Percentiles rank a stretch among this genome's conserved stretches.
phyloP scores from a whole-genome alignment of 164 flowering plant species.

The Warburgia ugandensis region DNA sequence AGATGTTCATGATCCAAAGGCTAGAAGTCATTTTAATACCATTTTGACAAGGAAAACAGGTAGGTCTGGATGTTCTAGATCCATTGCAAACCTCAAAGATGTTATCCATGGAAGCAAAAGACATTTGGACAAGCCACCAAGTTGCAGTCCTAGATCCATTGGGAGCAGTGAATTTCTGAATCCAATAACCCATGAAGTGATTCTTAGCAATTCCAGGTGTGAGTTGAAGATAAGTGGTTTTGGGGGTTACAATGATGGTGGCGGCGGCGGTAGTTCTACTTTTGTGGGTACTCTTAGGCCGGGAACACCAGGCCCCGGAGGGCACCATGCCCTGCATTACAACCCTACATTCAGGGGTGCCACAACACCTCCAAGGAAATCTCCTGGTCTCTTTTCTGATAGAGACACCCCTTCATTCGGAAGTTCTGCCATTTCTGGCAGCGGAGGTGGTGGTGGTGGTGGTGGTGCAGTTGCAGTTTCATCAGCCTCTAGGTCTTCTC shows the following conservation, averaged over 20 bases:
- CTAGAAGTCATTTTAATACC: constrained; percentile 50
- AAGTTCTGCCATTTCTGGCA: constrained; percentile 17
- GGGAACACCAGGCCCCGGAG: constrained; percentile 94
- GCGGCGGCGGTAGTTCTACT: constrained; percentile 32
- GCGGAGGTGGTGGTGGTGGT: constrained; percentile 12
- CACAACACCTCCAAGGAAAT: constrained; percentile 39
- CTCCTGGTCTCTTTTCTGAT: constrained; percentile 27
- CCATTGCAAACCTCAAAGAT: constrained; percentile 91
- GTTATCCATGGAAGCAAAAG: constrained; percentile 78
- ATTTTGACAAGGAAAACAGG: constrained; percentile 57
- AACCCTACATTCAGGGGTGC: constrained; percentile 40
- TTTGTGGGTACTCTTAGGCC: constrained; percentile 86
- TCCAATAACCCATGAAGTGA: constrained; percentile 91
- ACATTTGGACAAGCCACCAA: constrained; percentile 70
- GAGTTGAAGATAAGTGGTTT: constrained; percentile 82
- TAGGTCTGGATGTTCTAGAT: constrained; percentile 95
- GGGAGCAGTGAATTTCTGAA: constrained; percentile 92
- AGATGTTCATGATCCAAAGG: constrained; percentile 78
- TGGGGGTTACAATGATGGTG: constrained; percentile 32
- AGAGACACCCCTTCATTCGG: constrained; percentile 35
- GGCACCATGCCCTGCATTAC: constrained; percentile 54
- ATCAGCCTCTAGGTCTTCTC: constrained; percentile 31
- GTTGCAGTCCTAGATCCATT: constrained; percentile 90
- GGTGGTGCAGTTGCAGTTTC: constrained; percentile 5
- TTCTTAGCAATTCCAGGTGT: constrained; percentile 73